A percentile compares a stretch with the other conserved stretches of the same genome.
These are phyloP conservation scores for Starmerella tilneyi DNA, from an alignment of 805 yeast species.

Conservation along the genomic window DNA sequence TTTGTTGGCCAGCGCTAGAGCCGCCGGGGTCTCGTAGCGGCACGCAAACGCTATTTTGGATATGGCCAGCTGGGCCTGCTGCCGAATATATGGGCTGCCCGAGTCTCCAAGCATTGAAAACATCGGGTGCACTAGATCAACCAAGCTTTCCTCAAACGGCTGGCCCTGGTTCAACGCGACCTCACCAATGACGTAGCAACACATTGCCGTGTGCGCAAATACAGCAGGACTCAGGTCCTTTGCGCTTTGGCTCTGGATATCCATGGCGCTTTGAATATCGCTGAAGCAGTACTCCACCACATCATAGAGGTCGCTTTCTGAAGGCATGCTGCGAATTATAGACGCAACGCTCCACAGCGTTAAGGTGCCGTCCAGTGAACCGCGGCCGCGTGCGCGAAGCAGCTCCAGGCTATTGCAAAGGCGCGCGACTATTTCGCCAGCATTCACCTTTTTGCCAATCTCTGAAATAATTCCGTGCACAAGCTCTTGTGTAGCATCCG, in stretches of 20 bases:
- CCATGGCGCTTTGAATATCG: constrained; percentile 8
- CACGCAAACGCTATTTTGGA: constrained; percentile 41
- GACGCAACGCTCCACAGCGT: constrained; percentile 19
- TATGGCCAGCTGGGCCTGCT: constrained; percentile 46
- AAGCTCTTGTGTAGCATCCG: constrained; percentile 7
- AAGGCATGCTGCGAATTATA: constrained; percentile 10
- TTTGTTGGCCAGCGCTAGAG: constrained; percentile 52
- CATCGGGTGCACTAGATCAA: constrained; percentile 63
- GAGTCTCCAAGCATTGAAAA: constrained; percentile 58
- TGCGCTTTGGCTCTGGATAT: neutral
- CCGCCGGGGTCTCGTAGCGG: constrained; percentile 43
- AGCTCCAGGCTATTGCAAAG: constrained; percentile 9
- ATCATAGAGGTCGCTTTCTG: constrained; percentile 14
- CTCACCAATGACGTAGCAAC: constrained; percentile 20
- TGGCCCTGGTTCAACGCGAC: constrained; percentile 14
- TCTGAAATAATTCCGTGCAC: constrained; percentile 7
- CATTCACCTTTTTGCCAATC: constrained; percentile 10
- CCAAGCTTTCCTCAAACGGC: constrained; percentile 46
- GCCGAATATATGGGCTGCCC: constrained; percentile 36
- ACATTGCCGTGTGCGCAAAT: constrained; percentile 15
- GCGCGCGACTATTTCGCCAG: neutral
- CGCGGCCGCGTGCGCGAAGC: neutral
- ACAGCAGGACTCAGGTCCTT: constrained; percentile 1
- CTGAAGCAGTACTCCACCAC: constrained; percentile 18
- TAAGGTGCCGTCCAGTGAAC: constrained; percentile 11